Evolutionary conservation across 1,139 yeast genomes (phyloP), one percentile per base, ranked within the genome.

Genomic region (Yamadazyma friedrichii): DNA sequence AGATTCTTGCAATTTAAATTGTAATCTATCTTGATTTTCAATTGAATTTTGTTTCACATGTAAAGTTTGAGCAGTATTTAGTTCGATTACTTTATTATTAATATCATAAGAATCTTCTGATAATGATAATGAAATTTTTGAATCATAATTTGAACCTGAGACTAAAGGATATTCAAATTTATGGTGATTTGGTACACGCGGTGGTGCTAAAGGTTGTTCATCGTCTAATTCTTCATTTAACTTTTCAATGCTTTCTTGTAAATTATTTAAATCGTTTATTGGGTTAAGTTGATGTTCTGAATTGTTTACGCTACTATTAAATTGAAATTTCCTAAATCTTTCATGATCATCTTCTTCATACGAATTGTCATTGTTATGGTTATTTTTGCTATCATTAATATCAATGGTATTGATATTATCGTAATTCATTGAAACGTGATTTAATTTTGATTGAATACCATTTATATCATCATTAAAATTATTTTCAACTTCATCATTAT

Each of bases 1-100:
- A 1, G 65, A 60, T 31, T 41, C 62, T 39, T 58, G 64, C 37
- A 59, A 43, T 39, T 54, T 56, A 30, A 57, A 55, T 16, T 49
- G 45, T 24, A 41, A 25, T 15, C 36, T 41, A 5, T 42, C 50
- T n/a, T 43, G 39, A 27, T 46, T 40, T 11, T 44, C 44, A 6
- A 39, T 31, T 6, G 49, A 45, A 27, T 41, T 35, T 20, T 50
- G 51, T 16, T 46, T 43, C 17, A 51, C 41, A 26, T 50, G 48
- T 16, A 51, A 37, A 3, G 51, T 39, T 36, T 47, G 36, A 9
- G 58, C 58, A 6, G 56, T 54, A 33, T 45, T 49, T 13, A 49
- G 36, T 30, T 55, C 58, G 5, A 51, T 34, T 8, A 43, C 43
- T 15, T 54, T 57, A 10, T 54, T 44, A 12, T 43, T 45, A n/a